Conservation (phyloP, 2,329 filamentous ascomycete genomes). For the Coleophoma eucalyptorum region DNA sequence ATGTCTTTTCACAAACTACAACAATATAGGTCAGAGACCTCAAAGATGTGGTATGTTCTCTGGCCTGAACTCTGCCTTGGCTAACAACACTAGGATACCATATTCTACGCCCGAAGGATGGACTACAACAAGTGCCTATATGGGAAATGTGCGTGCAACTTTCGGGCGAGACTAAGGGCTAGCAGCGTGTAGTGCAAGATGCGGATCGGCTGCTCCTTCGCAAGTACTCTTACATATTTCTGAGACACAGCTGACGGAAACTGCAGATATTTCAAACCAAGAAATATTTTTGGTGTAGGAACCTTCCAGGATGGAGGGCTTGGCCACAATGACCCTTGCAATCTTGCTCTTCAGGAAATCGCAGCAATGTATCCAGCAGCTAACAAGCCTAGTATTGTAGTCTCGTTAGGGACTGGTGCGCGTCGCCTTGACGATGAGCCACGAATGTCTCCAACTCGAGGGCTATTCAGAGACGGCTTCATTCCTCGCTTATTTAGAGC, state of each 20-base stretch:
- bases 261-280: constrained; percentile 9
- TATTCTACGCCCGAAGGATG: too few species aligned
- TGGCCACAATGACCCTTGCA: constrained; percentile 5
- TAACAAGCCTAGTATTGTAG: constrained; percentile 4
- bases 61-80: too few species aligned
- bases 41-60: too few species aligned
- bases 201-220: constrained; percentile 7
- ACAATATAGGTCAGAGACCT: too few species aligned
- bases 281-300: constrained; percentile 4
- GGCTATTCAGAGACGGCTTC: constrained; percentile 3
- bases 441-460: not conserved
- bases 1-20: too few species aligned
- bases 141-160: too few species aligned
- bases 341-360: constrained; percentile 7
- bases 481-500: constrained; percentile 7
- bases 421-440: not conserved
- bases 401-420: constrained; percentile 11
- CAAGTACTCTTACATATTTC: not conserved
- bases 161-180: too few species aligned
- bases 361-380: constrained; percentile 5
- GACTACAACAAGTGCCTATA: too few species aligned
- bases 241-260: not conserved
- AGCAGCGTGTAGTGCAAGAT: constrained; percentile 2
- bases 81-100: too few species aligned
- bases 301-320: constrained; percentile 14